Base-by-base conservation (phyloP, 805 yeast species). In the Lipomyces orientalis region DNA sequence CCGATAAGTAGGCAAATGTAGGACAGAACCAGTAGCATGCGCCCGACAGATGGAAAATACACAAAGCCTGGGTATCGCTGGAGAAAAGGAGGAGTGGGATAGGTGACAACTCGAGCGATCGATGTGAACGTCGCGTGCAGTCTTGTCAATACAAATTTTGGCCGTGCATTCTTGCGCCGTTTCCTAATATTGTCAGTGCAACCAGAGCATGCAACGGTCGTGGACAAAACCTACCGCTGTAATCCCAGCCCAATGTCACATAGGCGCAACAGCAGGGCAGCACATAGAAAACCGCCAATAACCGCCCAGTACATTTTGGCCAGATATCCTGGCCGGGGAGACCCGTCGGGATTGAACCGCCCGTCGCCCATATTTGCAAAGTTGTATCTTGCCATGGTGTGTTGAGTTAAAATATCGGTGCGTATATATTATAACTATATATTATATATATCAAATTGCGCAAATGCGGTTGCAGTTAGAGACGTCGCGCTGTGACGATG, bases 251-350 rank as follows among this genome's bases (percentile, higher is more conserved):
- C 29, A 14, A 58, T 16, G 39, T 67, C 70, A 7, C 29, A 25
- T 35, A 62, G n/a, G 25, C 67, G 63, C 29, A 59, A 33, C 29
- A 69, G 29, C 8, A 67, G 46, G 4, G 66, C 67, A 14, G 67
- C 52, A 1, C 62, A 73, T n/a, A 74, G 37, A 43, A 73, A 19
- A 7, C 71, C 65, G 10, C 76, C 76, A 29, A 73, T 64, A 16
- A 58, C 68, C 8, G 66, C 70, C 76, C 76, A 74, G 68, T 65
- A 72, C 68, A 73, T 62, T 49, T 67, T 37, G 12, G 74, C 76
- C 33, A 73, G 61, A 43, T 67, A 74, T 9, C 75, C 76, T 5
- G 76, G 76, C 31, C 74, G 73, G 6, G 73, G 76, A 7, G 67
- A 61, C 33, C 74, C 74, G 29, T 71, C 72, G 31, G 62, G 34